Evolutionary conservation across 352 stramenopile species (phyloP), one percentile per base, ranked within the genome.

Genomic region (Pythium dissimile): DNA sequence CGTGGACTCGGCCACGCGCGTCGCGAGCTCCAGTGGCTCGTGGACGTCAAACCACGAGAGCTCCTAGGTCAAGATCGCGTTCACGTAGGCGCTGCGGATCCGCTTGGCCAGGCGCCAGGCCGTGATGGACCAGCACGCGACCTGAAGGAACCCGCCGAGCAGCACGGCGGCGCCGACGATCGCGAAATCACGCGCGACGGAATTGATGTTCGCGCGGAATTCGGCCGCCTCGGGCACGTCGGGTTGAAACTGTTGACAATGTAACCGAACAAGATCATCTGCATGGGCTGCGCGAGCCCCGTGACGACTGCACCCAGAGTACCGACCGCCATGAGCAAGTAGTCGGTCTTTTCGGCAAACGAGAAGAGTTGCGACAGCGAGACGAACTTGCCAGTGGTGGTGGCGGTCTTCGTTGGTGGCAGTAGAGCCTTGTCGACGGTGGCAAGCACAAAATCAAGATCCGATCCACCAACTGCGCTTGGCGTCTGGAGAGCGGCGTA

Each of bases 181-280:
- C 42, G 42, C 27, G 13, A 31, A 52, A 16, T 39, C 39, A 28
- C 30, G 30, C 16, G 45, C 45, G 9, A 52, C n/a, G 5, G 3
- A 13, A 28, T 39, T 35, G 27, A 28, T 27, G 21, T 23, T 67
- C 53, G 5, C 48, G 23, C 31, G 32, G 47, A 59, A 61, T 49
- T 76, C 72, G 16, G 52, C 54, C n/a, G n/a, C 75, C 67, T 45
- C 31, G 4, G 43, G 0, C 11, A 2, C 21, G 30, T 12, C 21
- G 81, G 79, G 46, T 88, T 89, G 47, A 89, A 88, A 5, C 77
- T 72, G 60, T 89, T 87, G 35, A 89, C 54, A 27, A 86, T 64
- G 56, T 89, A 74, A 7, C 80, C 80, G 55, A 89, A 75, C 30
- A 92, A 67, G 26, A 89, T 52, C 38, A 89, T 86, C 59, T 89